These are phyloP conservation scores for Pseudognaphalium luteoalbum DNA, from an alignment of 129 eudicot genomes.

Conservation along the genomic window DNA sequence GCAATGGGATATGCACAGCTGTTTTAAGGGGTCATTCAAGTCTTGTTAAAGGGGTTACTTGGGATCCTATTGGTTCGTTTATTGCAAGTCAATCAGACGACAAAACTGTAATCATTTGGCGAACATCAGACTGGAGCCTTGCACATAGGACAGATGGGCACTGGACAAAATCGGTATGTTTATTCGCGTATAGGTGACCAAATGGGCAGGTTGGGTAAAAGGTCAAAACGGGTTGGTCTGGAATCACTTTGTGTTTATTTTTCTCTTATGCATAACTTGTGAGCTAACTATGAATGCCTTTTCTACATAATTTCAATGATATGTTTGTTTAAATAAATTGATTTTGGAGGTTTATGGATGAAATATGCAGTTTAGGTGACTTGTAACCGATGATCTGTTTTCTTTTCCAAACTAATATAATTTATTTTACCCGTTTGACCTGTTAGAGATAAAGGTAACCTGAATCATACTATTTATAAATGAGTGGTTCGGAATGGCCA, in stretches of 20 bases:
- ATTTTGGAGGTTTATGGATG: slow-evolving; percentile 6
- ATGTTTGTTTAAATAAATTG: background rate
- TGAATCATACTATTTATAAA: background rate
- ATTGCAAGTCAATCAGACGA: slow-evolving; percentile 98
- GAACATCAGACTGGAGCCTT: slow-evolving; percentile 97
- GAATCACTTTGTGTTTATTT: background rate
- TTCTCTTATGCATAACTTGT: background rate
- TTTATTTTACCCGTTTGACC: background rate
- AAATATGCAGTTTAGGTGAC: background rate
- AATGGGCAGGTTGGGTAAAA: background rate
- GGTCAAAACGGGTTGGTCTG: background rate
- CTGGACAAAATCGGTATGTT: slow-evolving; percentile 92
- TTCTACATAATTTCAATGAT: background rate
- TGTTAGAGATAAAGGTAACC: slow-evolving; percentile 6
- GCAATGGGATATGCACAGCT: slow-evolving; percentile 88
- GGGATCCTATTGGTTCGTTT: slow-evolving; percentile 99
- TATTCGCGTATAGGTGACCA: background rate
- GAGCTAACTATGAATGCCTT: too few relatives aligned
- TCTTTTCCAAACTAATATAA: background rate
- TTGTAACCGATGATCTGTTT: background rate
- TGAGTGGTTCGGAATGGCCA: background rate
- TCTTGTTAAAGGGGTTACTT: slow-evolving; percentile 95
- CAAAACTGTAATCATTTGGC: slow-evolving; percentile 97
- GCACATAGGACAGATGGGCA: slow-evolving; percentile 97
- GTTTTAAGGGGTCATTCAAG: slow-evolving; percentile 98